phyloP scores from a whole-genome alignment of 169 alveolate species.

The Eimeria tenella region DNA sequence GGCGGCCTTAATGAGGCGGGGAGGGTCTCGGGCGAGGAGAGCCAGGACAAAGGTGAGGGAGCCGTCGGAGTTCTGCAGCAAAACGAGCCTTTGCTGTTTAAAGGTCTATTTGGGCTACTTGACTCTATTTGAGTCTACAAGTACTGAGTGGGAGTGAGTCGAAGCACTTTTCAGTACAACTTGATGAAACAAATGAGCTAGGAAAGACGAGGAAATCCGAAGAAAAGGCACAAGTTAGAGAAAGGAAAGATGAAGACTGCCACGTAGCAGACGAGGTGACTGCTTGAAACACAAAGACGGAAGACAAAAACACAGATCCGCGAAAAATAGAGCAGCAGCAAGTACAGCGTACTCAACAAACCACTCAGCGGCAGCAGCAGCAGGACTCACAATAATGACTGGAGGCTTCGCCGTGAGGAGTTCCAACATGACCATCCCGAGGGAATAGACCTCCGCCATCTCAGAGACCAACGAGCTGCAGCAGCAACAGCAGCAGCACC shows the following conservation, averaged over 20 bases:
- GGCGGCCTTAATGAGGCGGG: neutral
- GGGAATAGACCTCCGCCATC: slow-evolving; percentile 69
- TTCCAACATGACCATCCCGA: slow-evolving; percentile 75
- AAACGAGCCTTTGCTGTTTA: neutral
- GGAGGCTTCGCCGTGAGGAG: slow-evolving; percentile 70
- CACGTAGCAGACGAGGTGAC: no score
- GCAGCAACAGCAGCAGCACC: neutral
- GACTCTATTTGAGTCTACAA: neutral
- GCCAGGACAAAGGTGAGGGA: slow-evolving; percentile 18
- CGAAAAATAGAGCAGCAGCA: neutral
- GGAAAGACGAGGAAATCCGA: neutral
- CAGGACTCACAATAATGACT: slow-evolving; percentile 31
- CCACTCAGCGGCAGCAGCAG: neutral
- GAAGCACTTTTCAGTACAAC: no score
- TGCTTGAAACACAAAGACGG: neutral
- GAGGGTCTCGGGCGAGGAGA: neutral
- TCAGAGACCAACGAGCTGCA: slow-evolving; percentile 70
- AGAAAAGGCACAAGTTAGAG: neutral
- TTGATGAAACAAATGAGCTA: neutral
- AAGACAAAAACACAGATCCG: neutral
- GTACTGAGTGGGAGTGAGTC: no score
- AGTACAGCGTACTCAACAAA: neutral
- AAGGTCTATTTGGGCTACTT: neutral
- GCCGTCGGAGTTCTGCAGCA: slow-evolving; percentile 57
- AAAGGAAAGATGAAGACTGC: no score